A percentile compares a stretch with the other conserved stretches of the same genome.
phyloP scores from a whole-genome alignment of 2,329 filamentous ascomycete species.

The Pestalotiopsis sp. region DNA sequence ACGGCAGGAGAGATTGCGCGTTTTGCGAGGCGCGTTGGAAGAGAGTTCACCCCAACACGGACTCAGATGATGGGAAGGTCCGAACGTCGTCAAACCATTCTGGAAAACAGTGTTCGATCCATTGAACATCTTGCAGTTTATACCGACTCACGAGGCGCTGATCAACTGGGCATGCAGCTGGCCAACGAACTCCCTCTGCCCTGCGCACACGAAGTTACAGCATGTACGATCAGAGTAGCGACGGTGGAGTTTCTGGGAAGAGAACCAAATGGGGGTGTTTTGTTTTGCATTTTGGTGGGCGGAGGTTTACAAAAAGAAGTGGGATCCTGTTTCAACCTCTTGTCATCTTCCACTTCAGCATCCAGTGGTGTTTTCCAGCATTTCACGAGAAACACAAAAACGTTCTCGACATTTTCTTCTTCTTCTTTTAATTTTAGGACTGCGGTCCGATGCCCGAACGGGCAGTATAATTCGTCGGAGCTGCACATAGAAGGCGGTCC shows the following conservation, averaged over 20 bases:
- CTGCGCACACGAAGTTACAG: not conserved
- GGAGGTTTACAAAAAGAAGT: not conserved
- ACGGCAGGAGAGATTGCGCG: not conserved
- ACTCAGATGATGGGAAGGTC: not conserved
- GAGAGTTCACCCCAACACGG: not conserved
- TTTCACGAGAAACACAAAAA: not conserved
- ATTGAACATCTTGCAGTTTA: too few species aligned
- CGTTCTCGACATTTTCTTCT: not conserved
- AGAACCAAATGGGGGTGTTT: not conserved
- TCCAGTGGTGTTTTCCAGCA: not conserved
- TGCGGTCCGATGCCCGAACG: not conserved
- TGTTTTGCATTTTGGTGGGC: not conserved
- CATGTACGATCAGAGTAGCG: not conserved
- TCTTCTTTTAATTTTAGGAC: too few species aligned
- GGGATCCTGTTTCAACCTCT: not conserved
- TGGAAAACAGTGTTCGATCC: not conserved
- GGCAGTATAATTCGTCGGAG: not conserved
- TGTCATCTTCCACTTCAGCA: not conserved
- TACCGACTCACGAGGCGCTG: too few species aligned
- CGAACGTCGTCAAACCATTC: not conserved
- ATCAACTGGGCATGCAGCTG: too few species aligned
- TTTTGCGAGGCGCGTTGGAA: not conserved
- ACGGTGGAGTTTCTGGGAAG: not conserved
- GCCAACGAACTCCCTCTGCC: too few species aligned
- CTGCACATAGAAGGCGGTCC: slow-evolving; percentile 1